Conservation (phyloP, 208 protist genomes). For the Leishmania aethiopica region DNA sequence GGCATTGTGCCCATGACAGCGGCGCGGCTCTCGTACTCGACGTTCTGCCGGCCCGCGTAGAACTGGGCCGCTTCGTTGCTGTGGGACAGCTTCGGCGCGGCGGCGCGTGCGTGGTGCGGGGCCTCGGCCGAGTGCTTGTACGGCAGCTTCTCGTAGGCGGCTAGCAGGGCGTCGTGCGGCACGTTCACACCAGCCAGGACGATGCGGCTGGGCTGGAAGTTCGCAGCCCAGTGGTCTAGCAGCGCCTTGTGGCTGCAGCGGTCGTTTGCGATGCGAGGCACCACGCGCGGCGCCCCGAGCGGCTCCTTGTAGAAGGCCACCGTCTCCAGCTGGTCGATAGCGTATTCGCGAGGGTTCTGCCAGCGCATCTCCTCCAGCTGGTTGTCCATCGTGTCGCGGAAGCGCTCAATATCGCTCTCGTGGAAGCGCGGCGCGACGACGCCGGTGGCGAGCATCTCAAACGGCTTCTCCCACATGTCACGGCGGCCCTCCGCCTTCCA, state of each 20-base stretch:
- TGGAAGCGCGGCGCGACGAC: slow-evolving; percentile 82
- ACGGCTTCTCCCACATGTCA: slow-evolving; percentile 81
- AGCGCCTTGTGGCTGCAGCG: slow-evolving; percentile 73
- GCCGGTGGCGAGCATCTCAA: slow-evolving; percentile 76
- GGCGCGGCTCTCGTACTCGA: slow-evolving; percentile 73
- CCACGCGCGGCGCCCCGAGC: slow-evolving; percentile 73
- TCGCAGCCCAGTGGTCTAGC: slow-evolving; percentile 72
- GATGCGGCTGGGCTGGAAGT: slow-evolving; percentile 72
- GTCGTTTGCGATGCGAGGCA: slow-evolving; percentile 73
- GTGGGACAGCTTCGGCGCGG: slow-evolving; percentile 40
- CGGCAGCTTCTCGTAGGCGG: slow-evolving; percentile 77
- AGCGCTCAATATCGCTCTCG: slow-evolving; percentile 83
- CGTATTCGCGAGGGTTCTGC: slow-evolving; percentile 78
- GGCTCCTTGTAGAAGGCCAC: slow-evolving; percentile 93
- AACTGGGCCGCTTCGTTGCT: slow-evolving; percentile 77
- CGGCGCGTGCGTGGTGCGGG: slow-evolving; percentile 60
- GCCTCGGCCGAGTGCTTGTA: slow-evolving; percentile 77
- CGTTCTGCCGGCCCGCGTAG: slow-evolving; percentile 57
- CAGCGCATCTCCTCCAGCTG: slow-evolving; percentile 80
- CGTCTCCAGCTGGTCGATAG: slow-evolving; percentile 74
- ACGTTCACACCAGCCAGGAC: slow-evolving; percentile 83
- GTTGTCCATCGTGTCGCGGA: slow-evolving; percentile 90
- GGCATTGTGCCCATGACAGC: slow-evolving; percentile 78
- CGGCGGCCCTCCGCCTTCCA: slow-evolving; percentile 81
- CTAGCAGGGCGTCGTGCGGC: slow-evolving; percentile 74